Evolutionary conservation across 202 grass and related monocot genomes (phyloP), one percentile per base, ranked within the genome.

Genomic region (Setaria italica): DNA sequence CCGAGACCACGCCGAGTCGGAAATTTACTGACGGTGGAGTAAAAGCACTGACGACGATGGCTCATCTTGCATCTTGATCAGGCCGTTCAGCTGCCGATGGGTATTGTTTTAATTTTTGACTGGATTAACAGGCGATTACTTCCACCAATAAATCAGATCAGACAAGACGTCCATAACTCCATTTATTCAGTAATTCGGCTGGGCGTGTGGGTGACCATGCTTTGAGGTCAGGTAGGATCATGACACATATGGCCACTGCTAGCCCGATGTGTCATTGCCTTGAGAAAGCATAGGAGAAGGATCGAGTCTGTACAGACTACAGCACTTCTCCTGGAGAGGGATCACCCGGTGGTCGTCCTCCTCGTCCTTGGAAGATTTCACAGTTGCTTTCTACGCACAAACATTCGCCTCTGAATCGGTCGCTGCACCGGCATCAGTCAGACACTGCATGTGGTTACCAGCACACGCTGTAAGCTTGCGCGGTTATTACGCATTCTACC

Each of bases 321-420:
- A 35, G 19, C 12, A 12, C 4, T 55, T 85, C 33, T 20, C 17
- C 29, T 70, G 70, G 17, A 2, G 47, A 56, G 43, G 81, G 55
- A 47, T 80, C 34, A 50, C n/a, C 50, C 15, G 4, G 5, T n/a
- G 1, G 74, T 71, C 79, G 30, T 59, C 62, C 19, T 82, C 78
- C 70, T 68, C 42, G 14, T 14, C 72, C 39, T 82, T 89, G 83
- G 78, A 84, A 32, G 68, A 59, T 70, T 84, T 75, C 11, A 80
- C 59, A 21, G 74, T 62, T 48, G 84, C 80, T 74, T 45, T 90
- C 16, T 62, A 62, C 79, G 63, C 70, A 51, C 53, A 41, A 35
- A 48, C 50, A 60, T 74, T 83, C 67, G 42, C 37, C 55, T 6
- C 73, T 39, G 25, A 73, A 49, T 65, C 35, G 70, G 62, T 82